A percentile compares a stretch with the other conserved stretches of the same genome.
These are phyloP conservation scores for Medicago lupulina DNA, from an alignment of 306 rosid genomes.

Conservation along the genomic window DNA sequence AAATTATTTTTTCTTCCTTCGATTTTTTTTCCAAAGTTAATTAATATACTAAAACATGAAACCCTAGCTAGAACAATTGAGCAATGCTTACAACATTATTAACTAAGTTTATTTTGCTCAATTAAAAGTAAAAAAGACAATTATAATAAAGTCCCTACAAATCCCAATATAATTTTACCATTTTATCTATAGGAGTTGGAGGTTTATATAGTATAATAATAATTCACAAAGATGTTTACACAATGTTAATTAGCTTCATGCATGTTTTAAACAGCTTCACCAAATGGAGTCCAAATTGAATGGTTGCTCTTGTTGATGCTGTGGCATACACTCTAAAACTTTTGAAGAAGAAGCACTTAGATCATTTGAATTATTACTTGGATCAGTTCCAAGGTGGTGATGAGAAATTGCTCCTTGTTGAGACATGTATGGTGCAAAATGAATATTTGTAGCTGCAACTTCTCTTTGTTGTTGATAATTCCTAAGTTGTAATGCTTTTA, in stretches of 20 bases:
- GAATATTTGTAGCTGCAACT: slow-evolving; percentile 29
- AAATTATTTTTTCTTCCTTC: background rate
- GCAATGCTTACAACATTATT: slow-evolving; percentile 19
- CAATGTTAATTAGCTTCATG: slow-evolving; percentile 43
- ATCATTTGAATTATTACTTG: slow-evolving; percentile 44
- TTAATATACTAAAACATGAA: background rate
- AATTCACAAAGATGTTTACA: slow-evolving; percentile 43
- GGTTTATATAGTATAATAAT: slow-evolving; percentile 2
- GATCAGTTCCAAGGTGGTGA: slow-evolving; percentile 48
- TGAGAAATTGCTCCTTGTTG: slow-evolving; percentile 50
- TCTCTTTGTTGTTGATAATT: slow-evolving; percentile 60
- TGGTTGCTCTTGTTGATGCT: slow-evolving; percentile 75
- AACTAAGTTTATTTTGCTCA: slow-evolving; percentile 18
- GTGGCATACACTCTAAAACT: slow-evolving; percentile 60
- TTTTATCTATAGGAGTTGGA: slow-evolving; percentile 34
- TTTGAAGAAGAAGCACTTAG: slow-evolving; percentile 67
- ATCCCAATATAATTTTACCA: slow-evolving; percentile 6
- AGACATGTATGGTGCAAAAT: slow-evolving; percentile 46
- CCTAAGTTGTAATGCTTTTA: slow-evolving; percentile 88
- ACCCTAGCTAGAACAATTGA: slow-evolving; percentile 30
- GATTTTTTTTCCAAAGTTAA: background rate
- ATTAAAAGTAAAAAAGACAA: background rate
- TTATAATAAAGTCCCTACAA: slow-evolving; percentile 23
- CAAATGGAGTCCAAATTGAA: slow-evolving; percentile 92
- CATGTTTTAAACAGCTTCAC: slow-evolving; percentile 54